A percentile compares a stretch with the other conserved stretches of the same genome.
phyloP scores from a whole-genome alignment of 768 basidiomycete species.

The Podaxis mareebaensis region DNA sequence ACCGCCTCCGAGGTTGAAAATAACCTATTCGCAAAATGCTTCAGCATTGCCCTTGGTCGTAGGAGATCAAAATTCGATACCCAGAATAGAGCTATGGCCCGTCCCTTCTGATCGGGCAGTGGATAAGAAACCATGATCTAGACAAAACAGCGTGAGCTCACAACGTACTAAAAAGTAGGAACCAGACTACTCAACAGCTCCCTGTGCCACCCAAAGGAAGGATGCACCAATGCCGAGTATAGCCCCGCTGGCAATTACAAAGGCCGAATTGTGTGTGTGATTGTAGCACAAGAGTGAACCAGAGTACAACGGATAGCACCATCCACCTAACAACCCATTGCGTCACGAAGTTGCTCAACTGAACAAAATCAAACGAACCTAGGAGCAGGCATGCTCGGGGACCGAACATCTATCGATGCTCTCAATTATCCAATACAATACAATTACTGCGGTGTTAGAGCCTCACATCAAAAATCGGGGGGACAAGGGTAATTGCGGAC shows the following conservation, averaged over 20 bases:
- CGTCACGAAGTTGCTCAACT: not conserved
- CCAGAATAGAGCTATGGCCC: constrained; percentile 30
- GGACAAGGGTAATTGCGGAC: constrained; percentile 28
- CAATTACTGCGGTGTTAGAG: not conserved
- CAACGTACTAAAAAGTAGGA: not conserved
- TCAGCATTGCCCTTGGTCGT: not conserved
- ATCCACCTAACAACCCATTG: constrained; percentile 21
- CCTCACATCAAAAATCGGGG: constrained; percentile 29
- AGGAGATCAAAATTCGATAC: constrained; percentile 4
- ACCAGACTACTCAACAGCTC: constrained; percentile 22
- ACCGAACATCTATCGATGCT: constrained; percentile 24
- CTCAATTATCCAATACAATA: not conserved
- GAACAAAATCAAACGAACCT: constrained; percentile 17
- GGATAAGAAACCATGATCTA: constrained; percentile 33
- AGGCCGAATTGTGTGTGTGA: constrained; percentile 28
- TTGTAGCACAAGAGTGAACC: constrained; percentile 30
- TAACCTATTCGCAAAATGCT: constrained; percentile 18
- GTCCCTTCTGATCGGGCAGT: constrained; percentile 28
- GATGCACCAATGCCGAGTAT: constrained; percentile 30
- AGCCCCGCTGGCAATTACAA: constrained; percentile 29
- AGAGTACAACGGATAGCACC: constrained; percentile 30
- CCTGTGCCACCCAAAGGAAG: constrained; percentile 31
- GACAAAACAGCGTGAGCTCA: not conserved
- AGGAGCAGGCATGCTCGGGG: constrained; percentile 27
- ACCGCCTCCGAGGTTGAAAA: constrained; percentile 31